Conservation (phyloP, 139 green algal genomes). For the Coelastrella sp. region DNA sequence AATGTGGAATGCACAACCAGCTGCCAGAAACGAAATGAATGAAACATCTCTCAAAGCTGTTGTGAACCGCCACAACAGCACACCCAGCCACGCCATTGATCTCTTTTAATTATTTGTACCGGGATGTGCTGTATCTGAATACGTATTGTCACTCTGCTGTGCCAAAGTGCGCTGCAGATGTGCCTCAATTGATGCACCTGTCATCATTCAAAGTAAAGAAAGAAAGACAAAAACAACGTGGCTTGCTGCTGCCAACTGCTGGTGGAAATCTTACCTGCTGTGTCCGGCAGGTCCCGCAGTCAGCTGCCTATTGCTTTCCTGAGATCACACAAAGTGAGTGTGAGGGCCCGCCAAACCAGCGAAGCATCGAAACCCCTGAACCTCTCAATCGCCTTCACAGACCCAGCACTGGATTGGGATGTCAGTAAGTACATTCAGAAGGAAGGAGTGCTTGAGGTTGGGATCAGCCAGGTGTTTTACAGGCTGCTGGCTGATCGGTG, state of each 20-base stretch:
- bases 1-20: no score
- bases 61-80: no score
- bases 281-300: neutral
- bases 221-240: no score
- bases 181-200: no score
- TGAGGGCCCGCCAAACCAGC: neutral
- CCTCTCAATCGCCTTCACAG: constrained; percentile 71
- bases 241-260: constrained; percentile 3
- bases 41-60: no score
- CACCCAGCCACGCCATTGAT: no score
- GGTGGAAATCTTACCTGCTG: neutral
- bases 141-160: no score
- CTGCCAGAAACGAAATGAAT: no score
- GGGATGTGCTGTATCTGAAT: no score
- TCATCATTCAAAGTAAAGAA: no score
- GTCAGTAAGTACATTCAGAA: constrained; percentile 63
- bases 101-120: no score
- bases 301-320: constrained; percentile 51
- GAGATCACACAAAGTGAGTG: constrained; percentile 34
- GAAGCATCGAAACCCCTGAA: neutral
- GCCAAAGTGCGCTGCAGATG: no score
- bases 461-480: constrained; percentile 58
- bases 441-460: constrained; percentile 61
- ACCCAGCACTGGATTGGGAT: constrained; percentile 74
- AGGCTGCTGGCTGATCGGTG: constrained; percentile 3